These are phyloP conservation scores for Fonsecaea multimorphosa DNA, from an alignment of 2,329 filamentous ascomycete species.

Conservation along the genomic window DNA sequence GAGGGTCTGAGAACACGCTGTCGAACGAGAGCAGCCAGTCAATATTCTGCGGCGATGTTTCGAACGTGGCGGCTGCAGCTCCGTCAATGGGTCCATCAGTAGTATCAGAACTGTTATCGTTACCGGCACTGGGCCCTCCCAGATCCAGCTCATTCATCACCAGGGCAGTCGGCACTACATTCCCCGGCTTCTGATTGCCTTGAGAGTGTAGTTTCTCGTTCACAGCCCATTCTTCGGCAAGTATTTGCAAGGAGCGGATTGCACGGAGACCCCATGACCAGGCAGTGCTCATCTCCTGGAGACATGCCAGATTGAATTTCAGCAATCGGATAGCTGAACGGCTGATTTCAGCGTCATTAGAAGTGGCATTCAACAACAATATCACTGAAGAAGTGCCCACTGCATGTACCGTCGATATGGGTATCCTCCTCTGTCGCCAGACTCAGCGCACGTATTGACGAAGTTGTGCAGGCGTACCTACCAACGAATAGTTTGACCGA, in stretches of 20 bases:
- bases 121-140: no score
- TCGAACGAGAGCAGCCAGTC: no score
- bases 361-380: slow-evolving; percentile 3
- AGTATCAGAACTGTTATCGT: no score
- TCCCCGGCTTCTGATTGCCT: background rate
- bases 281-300: slow-evolving; percentile 18
- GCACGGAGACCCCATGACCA: slow-evolving; percentile 16
- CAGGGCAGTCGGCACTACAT: no score
- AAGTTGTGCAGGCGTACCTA: background rate
- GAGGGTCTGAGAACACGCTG: no score
- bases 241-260: slow-evolving; percentile 4
- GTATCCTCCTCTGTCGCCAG: background rate
- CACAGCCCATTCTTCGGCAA: slow-evolving; percentile 9
- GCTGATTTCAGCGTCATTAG: background rate
- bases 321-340: slow-evolving; percentile 5
- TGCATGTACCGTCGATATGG: slow-evolving; percentile 19
- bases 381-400: slow-evolving; percentile 17
- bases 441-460: no score
- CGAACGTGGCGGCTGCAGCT: no score
- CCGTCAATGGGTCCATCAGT: no score
- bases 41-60: no score
- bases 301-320: slow-evolving; percentile 2
- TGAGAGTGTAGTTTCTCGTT: background rate
- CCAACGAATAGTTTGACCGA: background rate
- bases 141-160: no score